A percentile compares a stretch with the other conserved stretches of the same genome.
Evolutionary conservation across 768 basidiomycete species (phyloP).

Genomic region (Favolaschia claudopus): DNA sequence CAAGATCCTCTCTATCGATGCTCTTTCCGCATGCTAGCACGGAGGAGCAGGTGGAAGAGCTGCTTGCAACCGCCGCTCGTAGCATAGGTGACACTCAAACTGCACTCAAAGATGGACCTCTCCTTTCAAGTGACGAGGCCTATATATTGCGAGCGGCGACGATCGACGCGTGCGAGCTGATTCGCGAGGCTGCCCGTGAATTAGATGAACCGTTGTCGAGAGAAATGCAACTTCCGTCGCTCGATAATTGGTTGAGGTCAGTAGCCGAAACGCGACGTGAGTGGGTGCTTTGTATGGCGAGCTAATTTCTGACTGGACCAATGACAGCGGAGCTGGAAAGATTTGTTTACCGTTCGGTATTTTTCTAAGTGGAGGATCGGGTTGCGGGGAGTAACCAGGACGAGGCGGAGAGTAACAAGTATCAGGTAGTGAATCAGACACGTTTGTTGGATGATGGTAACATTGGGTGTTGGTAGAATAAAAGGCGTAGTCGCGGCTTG

Average conservation of each 20-base stretch:
- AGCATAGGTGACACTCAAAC: constrained; percentile 17
- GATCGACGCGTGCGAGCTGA: constrained; percentile 78
- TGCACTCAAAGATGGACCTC: constrained; percentile 51
- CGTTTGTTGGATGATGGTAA: constrained; percentile 17
- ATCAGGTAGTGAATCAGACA: no score
- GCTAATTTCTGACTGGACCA: constrained; percentile 74
- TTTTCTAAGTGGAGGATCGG: constrained; percentile 57
- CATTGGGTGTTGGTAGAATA: background rate
- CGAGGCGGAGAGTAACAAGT: no score
- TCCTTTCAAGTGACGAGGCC: constrained; percentile 66
- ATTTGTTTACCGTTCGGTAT: constrained; percentile 73
- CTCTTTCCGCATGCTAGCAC: constrained; percentile 60
- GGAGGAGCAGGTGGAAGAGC: constrained; percentile 42
- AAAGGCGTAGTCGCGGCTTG: no score
- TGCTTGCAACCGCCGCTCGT: constrained; percentile 46
- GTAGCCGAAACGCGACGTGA: no score
- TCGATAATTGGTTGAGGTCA: constrained; percentile 86
- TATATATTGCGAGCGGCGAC: constrained; percentile 82
- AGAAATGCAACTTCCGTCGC: constrained; percentile 61
- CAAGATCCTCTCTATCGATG: constrained; percentile 50
- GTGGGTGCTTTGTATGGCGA: no score
- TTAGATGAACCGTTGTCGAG: constrained; percentile 47
- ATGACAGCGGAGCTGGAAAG: constrained; percentile 72
- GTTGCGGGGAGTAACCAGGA: no score
- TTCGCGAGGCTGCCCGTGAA: constrained; percentile 60